Evolutionary conservation across 2,329 filamentous ascomycete genomes (phyloP).

Genomic region (Diaporthe sp.): DNA sequence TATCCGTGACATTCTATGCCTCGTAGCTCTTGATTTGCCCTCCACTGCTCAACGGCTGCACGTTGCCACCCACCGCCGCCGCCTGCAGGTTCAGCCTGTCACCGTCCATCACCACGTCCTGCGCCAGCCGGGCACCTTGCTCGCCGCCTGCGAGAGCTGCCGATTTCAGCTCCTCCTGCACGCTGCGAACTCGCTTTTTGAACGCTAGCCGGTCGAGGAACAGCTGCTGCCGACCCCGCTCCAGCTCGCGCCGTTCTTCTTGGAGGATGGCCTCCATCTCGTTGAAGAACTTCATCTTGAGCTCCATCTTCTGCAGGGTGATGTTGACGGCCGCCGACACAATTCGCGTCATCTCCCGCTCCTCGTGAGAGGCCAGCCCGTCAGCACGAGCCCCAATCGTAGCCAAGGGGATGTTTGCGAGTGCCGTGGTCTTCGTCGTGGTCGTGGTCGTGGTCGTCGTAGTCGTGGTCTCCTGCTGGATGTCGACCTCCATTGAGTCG

Average conservation of each 20-base stretch:
- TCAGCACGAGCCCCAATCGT: slow-evolving; percentile 88
- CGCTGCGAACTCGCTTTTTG: slow-evolving; percentile 86
- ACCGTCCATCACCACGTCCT: slow-evolving; percentile 62
- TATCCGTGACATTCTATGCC: slow-evolving; percentile 52
- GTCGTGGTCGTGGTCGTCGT: slow-evolving; percentile 65
- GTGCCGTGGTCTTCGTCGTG: slow-evolving; percentile 60
- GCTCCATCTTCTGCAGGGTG: slow-evolving; percentile 93
- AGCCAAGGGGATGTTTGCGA: slow-evolving; percentile 86
- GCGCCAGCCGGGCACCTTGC: slow-evolving; percentile 61
- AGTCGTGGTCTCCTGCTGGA: slow-evolving; percentile 60
- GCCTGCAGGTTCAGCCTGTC: slow-evolving; percentile 68
- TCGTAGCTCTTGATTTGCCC: slow-evolving; percentile 71
- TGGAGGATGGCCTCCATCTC: slow-evolving; percentile 95
- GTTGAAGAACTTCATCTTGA: slow-evolving; percentile 96
- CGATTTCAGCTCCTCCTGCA: slow-evolving; percentile 81
- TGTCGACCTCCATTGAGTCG: slow-evolving; percentile 76
- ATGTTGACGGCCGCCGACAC: slow-evolving; percentile 94
- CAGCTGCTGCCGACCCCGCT: slow-evolving; percentile 90
- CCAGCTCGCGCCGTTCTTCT: slow-evolving; percentile 91
- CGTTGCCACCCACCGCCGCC: slow-evolving; percentile 55
- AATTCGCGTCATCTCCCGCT: slow-evolving; percentile 94
- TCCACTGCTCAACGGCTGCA: slow-evolving; percentile 68
- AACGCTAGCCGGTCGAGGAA: slow-evolving; percentile 94
- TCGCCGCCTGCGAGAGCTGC: slow-evolving; percentile 64
- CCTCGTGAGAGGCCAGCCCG: slow-evolving; percentile 93